Conservation (phyloP, 352 stramenopile genomes). For the Phytophthora hybrid region DNA sequence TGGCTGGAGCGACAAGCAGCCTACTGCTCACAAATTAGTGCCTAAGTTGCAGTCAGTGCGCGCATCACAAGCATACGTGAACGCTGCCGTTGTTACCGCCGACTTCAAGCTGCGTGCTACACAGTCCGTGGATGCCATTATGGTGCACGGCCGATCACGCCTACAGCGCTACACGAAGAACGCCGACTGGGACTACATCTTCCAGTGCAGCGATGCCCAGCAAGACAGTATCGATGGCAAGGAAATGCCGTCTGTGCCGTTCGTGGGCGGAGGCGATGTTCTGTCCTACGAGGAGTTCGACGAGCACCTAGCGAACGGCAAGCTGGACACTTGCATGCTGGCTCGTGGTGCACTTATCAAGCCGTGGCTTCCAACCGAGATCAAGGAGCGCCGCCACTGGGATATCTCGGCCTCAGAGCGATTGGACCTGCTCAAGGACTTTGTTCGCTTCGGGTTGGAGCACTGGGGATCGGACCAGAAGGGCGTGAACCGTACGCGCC, state of each 20-base stretch:
- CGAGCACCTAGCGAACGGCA: slow-evolving; percentile 80
- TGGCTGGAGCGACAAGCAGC: slow-evolving; percentile 96
- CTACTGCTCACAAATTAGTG: slow-evolving; percentile 94
- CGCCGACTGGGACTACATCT: slow-evolving; percentile 99
- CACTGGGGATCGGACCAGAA: slow-evolving; percentile 99
- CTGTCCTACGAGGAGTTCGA: slow-evolving; percentile 89
- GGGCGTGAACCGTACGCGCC: slow-evolving; percentile 97
- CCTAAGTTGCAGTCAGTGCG: slow-evolving; percentile 88
- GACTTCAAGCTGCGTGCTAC: slow-evolving; percentile 76
- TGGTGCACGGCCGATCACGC: slow-evolving; percentile 96
- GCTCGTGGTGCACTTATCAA: slow-evolving; percentile 98
- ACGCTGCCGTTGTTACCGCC: slow-evolving; percentile 72
- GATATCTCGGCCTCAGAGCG: slow-evolving; percentile 98
- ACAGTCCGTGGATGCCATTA: slow-evolving; percentile 79
- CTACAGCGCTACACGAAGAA: slow-evolving; percentile 98
- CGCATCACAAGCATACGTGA: slow-evolving; percentile 76
- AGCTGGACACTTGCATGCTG: slow-evolving; percentile 92
- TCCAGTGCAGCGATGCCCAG: slow-evolving; percentile 81
- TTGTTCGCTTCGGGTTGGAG: slow-evolving; percentile 97
- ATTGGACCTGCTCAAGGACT: slow-evolving; percentile 97
- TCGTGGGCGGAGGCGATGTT: slow-evolving; percentile 94
- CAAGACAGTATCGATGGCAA: slow-evolving; percentile 29
- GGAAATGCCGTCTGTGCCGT: slow-evolving; percentile 60
- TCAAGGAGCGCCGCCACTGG: slow-evolving; percentile 97
- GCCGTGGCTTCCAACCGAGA: slow-evolving; percentile 99